Evolutionary conservation across 352 stramenopile species (phyloP).

Genomic region (Globisporangium irregulare): DNA sequence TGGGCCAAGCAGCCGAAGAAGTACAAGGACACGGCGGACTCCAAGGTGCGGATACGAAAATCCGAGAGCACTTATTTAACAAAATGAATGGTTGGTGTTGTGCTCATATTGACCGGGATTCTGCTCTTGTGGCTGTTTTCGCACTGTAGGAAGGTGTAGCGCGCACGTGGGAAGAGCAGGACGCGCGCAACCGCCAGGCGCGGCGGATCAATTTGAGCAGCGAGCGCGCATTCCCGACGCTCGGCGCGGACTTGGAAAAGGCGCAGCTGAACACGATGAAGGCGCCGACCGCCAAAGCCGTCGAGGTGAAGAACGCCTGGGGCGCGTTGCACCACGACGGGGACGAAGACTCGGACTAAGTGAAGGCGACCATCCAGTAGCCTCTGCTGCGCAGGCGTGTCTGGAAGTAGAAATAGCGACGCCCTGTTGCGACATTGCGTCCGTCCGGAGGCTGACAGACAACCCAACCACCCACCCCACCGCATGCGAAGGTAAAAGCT

Average conservation of each 20-base stretch:
- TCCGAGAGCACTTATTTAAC: background rate
- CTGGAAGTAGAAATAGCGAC: constrained; percentile 1
- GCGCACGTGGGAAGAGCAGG: constrained; percentile 67
- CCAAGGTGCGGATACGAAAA: constrained; percentile 22
- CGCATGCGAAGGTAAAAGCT: too few species aligned
- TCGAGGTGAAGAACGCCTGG: constrained; percentile 77
- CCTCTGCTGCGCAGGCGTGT: background rate
- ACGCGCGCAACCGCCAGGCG: constrained; percentile 60
- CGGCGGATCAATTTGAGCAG: constrained; percentile 67
- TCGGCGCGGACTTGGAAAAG: constrained; percentile 49
- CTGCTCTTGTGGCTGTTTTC: background rate
- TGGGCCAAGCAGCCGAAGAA: constrained; percentile 87
- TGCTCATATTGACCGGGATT: background rate
- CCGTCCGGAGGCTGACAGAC: background rate
- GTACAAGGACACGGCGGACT: constrained; percentile 62
- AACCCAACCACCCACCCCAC: background rate
- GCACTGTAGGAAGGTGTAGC: constrained; percentile 44
- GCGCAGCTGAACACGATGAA: constrained; percentile 66
- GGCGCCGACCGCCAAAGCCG: constrained; percentile 47
- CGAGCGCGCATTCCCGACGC: constrained; percentile 74
- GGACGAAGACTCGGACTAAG: constrained; percentile 56
- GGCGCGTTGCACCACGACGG: constrained; percentile 60
- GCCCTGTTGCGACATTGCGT: background rate
- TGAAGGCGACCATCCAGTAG: background rate
- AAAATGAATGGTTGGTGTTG: background rate